Evolutionary conservation across 768 basidiomycete genomes (phyloP).

Genomic region (Tricholoma furcatifolium): DNA sequence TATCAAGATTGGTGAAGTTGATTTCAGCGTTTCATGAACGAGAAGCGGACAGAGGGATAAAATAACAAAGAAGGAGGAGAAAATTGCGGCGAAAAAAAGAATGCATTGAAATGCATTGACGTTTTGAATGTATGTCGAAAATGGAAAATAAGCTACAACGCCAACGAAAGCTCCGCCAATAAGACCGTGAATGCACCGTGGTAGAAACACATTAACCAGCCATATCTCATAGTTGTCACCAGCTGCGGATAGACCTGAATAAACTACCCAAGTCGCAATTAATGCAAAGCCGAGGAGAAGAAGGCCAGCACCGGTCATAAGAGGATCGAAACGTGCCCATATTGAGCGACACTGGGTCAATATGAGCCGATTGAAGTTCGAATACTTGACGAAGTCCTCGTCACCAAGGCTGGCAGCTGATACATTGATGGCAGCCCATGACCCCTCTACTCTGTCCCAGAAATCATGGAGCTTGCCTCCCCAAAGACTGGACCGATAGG

Average conservation of each 20-base stretch:
- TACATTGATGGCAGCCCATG: conserved; percentile 39
- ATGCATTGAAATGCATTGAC: conserved; percentile 48
- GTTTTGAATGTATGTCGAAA: conserved; percentile 39
- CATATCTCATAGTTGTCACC: conserved; percentile 42
- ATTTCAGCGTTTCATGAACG: conserved; percentile 25
- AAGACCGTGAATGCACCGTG: conserved; percentile 30
- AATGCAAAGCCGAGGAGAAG: conserved; percentile 55
- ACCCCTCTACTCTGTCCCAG: conserved; percentile 50
- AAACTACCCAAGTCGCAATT: conserved; percentile 55
- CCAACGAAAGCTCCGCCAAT: conserved; percentile 38
- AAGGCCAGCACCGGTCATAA: conserved; percentile 75
- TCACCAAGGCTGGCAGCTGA: conserved; percentile 19
- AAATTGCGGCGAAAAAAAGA: conserved; percentile 47
- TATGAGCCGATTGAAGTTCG: conserved; percentile 58
- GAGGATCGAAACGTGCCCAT: conserved; percentile 93
- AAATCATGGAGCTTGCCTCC: conserved; percentile 72
- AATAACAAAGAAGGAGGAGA: conserved; percentile 46
- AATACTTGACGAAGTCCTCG: conserved; percentile 35
- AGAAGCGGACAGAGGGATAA: conserved; percentile 36
- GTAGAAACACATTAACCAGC: conserved; percentile 32
- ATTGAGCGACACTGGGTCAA: conserved; percentile 74
- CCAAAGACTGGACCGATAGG: conserved; percentile 69
- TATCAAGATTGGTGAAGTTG: conserved; percentile 48
- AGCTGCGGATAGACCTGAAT: conserved; percentile 41
- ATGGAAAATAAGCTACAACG: conserved; percentile 26